phyloP scores from a whole-genome alignment of 2,329 filamentous ascomycete genomes.

The Fusarium begoniae region DNA sequence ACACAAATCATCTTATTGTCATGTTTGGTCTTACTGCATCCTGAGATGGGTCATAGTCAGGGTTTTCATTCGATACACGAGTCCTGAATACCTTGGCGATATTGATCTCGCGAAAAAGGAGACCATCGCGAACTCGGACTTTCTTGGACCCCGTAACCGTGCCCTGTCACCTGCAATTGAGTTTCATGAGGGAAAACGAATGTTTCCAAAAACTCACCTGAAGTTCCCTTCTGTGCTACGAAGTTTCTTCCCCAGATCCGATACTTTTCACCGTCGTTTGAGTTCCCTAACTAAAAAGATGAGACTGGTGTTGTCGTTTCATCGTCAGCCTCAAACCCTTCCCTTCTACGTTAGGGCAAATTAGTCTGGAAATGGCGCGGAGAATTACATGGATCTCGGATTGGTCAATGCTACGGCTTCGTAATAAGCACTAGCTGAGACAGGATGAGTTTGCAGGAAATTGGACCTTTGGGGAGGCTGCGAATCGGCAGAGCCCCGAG shows the following conservation, averaged over 20 bases:
- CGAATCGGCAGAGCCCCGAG: slow-evolving; percentile 7
- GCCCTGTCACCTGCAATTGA: not conserved
- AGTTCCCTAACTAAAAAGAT: not conserved
- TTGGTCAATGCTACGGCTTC: not conserved
- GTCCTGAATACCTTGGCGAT: not conserved
- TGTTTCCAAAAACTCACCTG: not conserved
- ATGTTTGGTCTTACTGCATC: not conserved
- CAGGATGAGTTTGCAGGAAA: slow-evolving; percentile 6
- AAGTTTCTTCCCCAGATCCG: not conserved
- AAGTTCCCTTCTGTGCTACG: not conserved
- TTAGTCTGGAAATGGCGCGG: slow-evolving; percentile 36
- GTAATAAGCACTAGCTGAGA: slow-evolving; percentile 19
- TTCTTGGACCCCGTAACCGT: not conserved
- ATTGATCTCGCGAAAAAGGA: not conserved
- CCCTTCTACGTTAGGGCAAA: slow-evolving; percentile 1
- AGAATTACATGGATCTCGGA: slow-evolving; percentile 46
- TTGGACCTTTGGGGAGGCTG: not conserved
- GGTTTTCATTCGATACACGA: not conserved
- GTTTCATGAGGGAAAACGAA: not conserved
- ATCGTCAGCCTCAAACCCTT: slow-evolving; percentile 20
- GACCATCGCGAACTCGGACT: not conserved
- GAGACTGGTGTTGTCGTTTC: slow-evolving; percentile 20
- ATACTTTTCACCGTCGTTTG: not conserved
- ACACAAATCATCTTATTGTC: not conserved
- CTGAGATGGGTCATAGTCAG: not conserved